Evolutionary conservation across 176 grass and related monocot genomes (phyloP), one percentile per base, ranked within the genome.

Genomic region (Lolium perenne): DNA sequence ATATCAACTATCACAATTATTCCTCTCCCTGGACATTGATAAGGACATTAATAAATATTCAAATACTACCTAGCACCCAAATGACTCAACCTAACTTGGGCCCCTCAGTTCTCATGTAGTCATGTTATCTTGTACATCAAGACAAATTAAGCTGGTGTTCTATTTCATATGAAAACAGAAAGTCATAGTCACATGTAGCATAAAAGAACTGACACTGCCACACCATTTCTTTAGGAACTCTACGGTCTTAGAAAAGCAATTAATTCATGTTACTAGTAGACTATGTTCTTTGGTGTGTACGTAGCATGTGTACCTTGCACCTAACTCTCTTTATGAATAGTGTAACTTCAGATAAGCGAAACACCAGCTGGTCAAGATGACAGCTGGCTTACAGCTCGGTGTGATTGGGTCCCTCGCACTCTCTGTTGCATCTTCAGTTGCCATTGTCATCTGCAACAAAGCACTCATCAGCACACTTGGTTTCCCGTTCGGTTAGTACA

Each of bases 401-500:
- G 90, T 99, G 77, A 93, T 99, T 4, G 90, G 97, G 20, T 96
- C 97, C 66, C 88, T 99, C 69, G 92, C 92, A 0, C 94, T 99
- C 62, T 99, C 97, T 3, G 97, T 99, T 69, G 83, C 90, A 55
- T 97, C 97, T 50, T 99, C 97, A 26, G 97, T 99, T 85, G 80
- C 97, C 12, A 99, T 99, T 77, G 97, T 99, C 85, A 96, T 99
- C 75, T 99, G 97, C 92, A 99, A 99, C 87, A 99, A 99, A 84
- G 94, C 94, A 88, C 92, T 99, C 73, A 97, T 99, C 38, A 99
- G 97, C 86, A 91, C 82, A 59, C 97, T 99, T 71, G 97, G 92
- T 79, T 99, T 99, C 81, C 97, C 97, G 75, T 99, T 94, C 25
- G 97, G 97, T 99, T 74, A 83, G 87, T 81, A 80, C 72, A 66